Evolutionary conservation across 805 yeast species (phyloP).

Genomic region (Schwanniomyces pseudopolymorphus): DNA sequence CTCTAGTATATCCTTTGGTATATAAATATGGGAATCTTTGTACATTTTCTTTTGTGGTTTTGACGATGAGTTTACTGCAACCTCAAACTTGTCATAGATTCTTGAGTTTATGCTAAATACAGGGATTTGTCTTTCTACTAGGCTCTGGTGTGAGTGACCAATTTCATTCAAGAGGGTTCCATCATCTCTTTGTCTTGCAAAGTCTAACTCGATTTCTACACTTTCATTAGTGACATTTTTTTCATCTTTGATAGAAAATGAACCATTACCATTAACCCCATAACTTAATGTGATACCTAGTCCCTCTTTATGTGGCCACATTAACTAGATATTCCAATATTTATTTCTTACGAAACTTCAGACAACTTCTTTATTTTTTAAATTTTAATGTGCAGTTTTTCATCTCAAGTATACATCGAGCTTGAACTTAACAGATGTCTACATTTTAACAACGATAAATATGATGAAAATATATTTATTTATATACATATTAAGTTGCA

Average conservation of each 20-base stretch:
- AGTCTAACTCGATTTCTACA: constrained; percentile 15
- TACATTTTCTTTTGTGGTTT: constrained; percentile 1
- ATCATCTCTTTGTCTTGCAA: constrained; percentile 22
- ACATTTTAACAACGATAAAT: not conserved
- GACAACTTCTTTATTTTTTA: not conserved
- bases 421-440: not conserved
- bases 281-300: constrained; percentile 40
- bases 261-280: constrained; percentile 43
- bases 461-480: not conserved
- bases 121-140: constrained; percentile 9
- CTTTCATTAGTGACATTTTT: not conserved
- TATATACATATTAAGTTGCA: not conserved
- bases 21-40: constrained; percentile 12
- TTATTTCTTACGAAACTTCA: not conserved
- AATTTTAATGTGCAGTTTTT: not conserved
- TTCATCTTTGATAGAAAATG: constrained; percentile 3
- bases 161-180: constrained; percentile 15
- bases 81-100: constrained; percentile 11
- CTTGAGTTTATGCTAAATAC: constrained; percentile 9
- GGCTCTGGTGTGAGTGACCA: constrained; percentile 6
- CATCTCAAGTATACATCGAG: not conserved
- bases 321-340: constrained; percentile 4
- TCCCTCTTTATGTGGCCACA: constrained; percentile 42
- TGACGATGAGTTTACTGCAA: constrained; percentile 1
- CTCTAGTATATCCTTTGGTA: constrained; percentile 22